phyloP scores from a whole-genome alignment of 306 rosid species.

The Cucurbita ficifolia region DNA sequence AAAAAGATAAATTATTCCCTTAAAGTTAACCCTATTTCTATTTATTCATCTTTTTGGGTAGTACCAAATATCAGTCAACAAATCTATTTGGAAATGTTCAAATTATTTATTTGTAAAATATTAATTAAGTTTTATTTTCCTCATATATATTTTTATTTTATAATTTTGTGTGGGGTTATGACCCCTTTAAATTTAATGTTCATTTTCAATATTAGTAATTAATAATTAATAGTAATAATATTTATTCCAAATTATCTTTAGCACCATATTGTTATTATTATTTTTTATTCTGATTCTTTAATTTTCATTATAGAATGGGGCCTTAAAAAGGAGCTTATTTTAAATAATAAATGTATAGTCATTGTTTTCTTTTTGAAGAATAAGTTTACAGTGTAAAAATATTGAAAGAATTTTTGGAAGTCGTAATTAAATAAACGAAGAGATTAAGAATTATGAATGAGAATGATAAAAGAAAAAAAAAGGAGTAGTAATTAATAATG shows the following conservation, averaged over 20 bases:
- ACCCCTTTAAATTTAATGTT: background rate
- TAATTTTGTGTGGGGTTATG: background rate
- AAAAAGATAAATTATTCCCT: no score
- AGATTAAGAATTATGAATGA: no score
- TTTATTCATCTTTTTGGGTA: no score
- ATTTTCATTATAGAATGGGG: background rate
- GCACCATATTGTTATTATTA: background rate
- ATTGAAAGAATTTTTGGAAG: no score
- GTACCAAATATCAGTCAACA: background rate
- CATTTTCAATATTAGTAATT: background rate
- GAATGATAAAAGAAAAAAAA: no score
- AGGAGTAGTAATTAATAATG: no score
- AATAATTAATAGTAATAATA: background rate
- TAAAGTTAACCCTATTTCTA: no score
- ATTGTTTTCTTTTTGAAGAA: no score
- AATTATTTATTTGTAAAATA: no score
- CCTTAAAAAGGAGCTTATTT: background rate
- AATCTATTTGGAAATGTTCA: background rate
- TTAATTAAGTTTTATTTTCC: background rate
- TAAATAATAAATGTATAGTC: background rate
- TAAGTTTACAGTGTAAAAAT: no score
- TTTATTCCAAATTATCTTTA: background rate
- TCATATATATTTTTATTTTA: no score
- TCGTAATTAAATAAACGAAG: no score
- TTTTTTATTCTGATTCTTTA: background rate